A percentile compares a stretch with the other conserved stretches of the same genome.
phyloP scores from a whole-genome alignment of 1,284 basidiomycete genomes.

The Pseudozyma hubeiensis region DNA sequence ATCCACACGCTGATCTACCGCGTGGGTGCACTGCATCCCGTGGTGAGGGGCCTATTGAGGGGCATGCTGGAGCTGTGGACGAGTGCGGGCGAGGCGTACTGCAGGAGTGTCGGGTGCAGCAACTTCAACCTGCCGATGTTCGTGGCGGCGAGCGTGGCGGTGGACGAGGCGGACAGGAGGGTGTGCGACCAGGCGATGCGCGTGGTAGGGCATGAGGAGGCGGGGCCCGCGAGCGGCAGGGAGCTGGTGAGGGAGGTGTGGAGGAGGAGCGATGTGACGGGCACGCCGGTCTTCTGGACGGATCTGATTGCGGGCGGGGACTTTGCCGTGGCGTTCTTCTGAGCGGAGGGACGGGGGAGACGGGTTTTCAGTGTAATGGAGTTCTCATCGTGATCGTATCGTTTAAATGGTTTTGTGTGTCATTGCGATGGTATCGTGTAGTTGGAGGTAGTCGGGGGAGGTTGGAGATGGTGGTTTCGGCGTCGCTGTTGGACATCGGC shows the following conservation, averaged over 20 bases:
- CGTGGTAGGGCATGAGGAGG: conserved; percentile 42
- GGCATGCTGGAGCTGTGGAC: conserved; percentile 39
- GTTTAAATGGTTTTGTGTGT: not conserved
- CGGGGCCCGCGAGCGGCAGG: conserved; percentile 27
- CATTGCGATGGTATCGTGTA: too few species aligned
- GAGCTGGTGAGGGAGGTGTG: conserved; percentile 34
- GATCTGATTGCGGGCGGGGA: conserved; percentile 34
- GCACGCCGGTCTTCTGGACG: conserved; percentile 34
- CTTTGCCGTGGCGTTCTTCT: conserved; percentile 37
- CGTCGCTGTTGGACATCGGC: too few species aligned
- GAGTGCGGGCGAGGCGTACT: conserved; percentile 32
- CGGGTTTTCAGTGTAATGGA: not conserved
- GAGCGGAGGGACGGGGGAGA: not conserved
- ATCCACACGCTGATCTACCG: conserved; percentile 42
- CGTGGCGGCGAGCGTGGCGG: conserved; percentile 25
- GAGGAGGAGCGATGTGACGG: conserved; percentile 32
- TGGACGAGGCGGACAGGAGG: conserved; percentile 25
- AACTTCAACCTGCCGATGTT: conserved; percentile 45
- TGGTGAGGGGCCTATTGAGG: conserved; percentile 9
- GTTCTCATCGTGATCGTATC: not conserved
- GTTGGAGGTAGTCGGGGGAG: not conserved
- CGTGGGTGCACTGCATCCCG: conserved; percentile 33
- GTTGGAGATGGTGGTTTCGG: not conserved
- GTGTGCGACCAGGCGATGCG: conserved; percentile 41
- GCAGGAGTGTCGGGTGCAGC: conserved; percentile 32